These are phyloP conservation scores for Rhododendron simsii DNA, from an alignment of 148 eudicot genomes.

Conservation along the genomic window DNA sequence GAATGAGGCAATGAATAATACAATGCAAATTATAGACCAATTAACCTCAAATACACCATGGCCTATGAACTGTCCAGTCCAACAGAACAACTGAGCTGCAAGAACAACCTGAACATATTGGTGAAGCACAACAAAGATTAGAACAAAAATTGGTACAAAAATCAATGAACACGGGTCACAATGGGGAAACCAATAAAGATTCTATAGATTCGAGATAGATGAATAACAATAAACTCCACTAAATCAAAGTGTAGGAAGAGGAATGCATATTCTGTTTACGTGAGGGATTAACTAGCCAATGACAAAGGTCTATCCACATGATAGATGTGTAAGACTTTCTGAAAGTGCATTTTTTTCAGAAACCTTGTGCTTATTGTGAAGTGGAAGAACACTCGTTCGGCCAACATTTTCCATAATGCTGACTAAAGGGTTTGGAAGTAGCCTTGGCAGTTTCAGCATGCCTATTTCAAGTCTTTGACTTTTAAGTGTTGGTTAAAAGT, in stretches of 20 bases:
- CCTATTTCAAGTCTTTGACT: neutral
- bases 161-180: neutral
- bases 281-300: neutral
- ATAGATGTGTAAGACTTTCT: neutral
- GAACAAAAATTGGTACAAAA: neutral
- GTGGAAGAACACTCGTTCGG: neutral
- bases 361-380: neutral
- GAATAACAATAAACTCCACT: neutral
- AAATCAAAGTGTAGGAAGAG: neutral
- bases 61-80: conserved; percentile 62
- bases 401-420: neutral
- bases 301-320: neutral
- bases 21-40: neutral
- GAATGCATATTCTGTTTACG: neutral
- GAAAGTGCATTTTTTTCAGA: neutral
- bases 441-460: neutral
- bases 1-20: neutral
- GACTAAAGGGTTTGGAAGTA: neutral
- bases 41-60: conserved; percentile 77
- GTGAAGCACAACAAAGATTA: neutral
- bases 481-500: neutral
- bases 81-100: conserved; percentile 55
- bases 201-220: neutral
- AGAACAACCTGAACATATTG: conserved; percentile 12
- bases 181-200: neutral